Evolutionary conservation across 2,329 filamentous ascomycete species (phyloP), one percentile per base, ranked within the genome.

Genomic region (Exophiala dermatitidis): DNA sequence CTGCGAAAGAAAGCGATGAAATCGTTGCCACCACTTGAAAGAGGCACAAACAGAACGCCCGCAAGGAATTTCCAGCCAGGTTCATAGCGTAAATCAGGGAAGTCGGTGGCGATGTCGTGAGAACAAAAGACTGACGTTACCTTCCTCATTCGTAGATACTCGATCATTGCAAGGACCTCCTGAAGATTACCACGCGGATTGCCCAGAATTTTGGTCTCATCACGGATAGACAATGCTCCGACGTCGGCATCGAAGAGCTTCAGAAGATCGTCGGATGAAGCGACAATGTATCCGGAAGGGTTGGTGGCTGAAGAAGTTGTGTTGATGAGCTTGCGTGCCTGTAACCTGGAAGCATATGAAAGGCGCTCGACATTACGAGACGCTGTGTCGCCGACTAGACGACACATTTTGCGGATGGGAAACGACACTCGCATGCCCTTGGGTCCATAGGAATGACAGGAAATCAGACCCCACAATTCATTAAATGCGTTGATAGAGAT

Each of bases 1-100:
- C 78, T 84, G n/a, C 90, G 81, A 71, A 95, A 94, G 66, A 95
- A 94, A 0, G 90, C 86, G 41, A 95, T 95, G 63, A 95, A 95
- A 62, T 95, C 90, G 31, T 75, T 76, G 0, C 90, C 90, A 1
- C 81, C 81, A 0, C 80, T 75, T 10, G 86, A 90, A 1, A 95
- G 72, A 0, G 90, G 90, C 0, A 95, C 88, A 50, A 94, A 83
- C 0, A 95, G 72, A 45, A 95, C 69, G 0, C 90, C 90, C 0
- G 88, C 86, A 53, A 95, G 81, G 19, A 83, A 72, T 54, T 83
- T 78, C 64, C 95, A 93, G 0, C 90, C 89, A 0, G 88, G 89
- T 0, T 80, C 74, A 62, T 95, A 95, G 26, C 78, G 77, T 2
- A 95, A 72, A 62, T 95, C 90, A 0, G 86, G 87, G 52, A 95